A percentile compares a stretch with the other conserved stretches of the same genome.
Conservation (phyloP, 768 basidiomycete species). For the Scleroderma citrinum region DNA sequence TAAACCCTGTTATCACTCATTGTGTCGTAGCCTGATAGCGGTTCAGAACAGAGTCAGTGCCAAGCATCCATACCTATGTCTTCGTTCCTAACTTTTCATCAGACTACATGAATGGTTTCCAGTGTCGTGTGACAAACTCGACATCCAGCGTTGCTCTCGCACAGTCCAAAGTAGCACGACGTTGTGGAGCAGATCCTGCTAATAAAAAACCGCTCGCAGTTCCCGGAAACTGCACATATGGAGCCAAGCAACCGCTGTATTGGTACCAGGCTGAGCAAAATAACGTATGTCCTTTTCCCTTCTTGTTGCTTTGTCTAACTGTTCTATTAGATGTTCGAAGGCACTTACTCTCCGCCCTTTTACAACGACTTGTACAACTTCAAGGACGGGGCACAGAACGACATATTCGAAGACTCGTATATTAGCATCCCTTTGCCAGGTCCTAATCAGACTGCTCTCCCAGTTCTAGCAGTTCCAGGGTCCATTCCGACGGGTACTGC, state of each 20-base stretch:
- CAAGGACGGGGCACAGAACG: constrained; percentile 61
- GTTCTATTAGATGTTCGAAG: constrained; percentile 56
- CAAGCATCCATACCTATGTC: background rate
- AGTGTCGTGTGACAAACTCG: constrained; percentile 53
- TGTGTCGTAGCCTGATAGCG: constrained; percentile 38
- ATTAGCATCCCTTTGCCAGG: constrained; percentile 38
- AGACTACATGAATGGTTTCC: constrained; percentile 76
- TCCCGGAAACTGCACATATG: constrained; percentile 65
- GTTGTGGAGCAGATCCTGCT: constrained; percentile 55
- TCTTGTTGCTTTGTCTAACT: background rate
- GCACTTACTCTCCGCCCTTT: constrained; percentile 50
- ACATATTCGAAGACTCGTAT: constrained; percentile 65
- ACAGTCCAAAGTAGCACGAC: constrained; percentile 50
- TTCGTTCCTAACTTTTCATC: background rate
- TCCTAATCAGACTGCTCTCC: constrained; percentile 27
- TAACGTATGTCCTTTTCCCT: constrained; percentile 39
- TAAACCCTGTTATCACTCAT: background rate
- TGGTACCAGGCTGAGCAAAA: constrained; percentile 62
- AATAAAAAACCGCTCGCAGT: constrained; percentile 38
- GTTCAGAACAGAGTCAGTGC: constrained; percentile 55
- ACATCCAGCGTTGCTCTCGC: constrained; percentile 49
- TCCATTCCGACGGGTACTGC: background rate
- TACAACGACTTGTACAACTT: constrained; percentile 73
- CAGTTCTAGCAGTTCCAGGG: constrained; percentile 6
- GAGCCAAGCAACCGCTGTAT: constrained; percentile 65